These are phyloP conservation scores for Malassezia pachydermatis DNA, from an alignment of 1,284 basidiomycete genomes.

Conservation along the genomic window DNA sequence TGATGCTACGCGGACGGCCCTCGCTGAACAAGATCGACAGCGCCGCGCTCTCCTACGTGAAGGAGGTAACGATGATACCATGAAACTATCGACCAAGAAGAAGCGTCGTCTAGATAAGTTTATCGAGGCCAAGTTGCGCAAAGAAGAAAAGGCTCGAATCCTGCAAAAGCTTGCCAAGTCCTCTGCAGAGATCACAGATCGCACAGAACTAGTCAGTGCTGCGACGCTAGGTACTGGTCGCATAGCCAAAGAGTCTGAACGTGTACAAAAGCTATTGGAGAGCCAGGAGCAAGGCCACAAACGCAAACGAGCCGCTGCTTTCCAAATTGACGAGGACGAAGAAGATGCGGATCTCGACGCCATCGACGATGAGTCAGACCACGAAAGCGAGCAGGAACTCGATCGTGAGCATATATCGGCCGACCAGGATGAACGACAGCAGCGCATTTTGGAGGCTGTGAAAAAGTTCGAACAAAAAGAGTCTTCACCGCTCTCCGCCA, in stretches of 20 bases:
- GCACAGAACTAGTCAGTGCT: slow-evolving; percentile 36
- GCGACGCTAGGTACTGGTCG: slow-evolving; percentile 42
- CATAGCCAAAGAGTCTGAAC: slow-evolving; percentile 28
- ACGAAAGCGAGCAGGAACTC: slow-evolving; percentile 22
- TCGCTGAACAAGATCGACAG: slow-evolving; percentile 24
- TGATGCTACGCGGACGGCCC: slow-evolving; percentile 19
- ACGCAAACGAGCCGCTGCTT: slow-evolving; percentile 22
- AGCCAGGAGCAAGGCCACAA: slow-evolving; percentile 13
- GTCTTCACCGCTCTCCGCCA: background rate
- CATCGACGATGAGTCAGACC: slow-evolving; percentile 19
- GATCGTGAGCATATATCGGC: slow-evolving; percentile 3
- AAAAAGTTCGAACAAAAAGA: slow-evolving; percentile 4
- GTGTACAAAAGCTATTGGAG: slow-evolving; percentile 23
- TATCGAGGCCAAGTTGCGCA: slow-evolving; percentile 45
- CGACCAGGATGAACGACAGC: slow-evolving; percentile 4
- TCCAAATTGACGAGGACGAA: slow-evolving; percentile 34
- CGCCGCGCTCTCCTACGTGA: slow-evolving; percentile 24
- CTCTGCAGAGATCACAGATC: slow-evolving; percentile 32
- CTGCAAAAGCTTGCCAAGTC: slow-evolving; percentile 39
- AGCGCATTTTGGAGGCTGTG: slow-evolving; percentile 10
- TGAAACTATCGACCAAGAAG: slow-evolving; percentile 45
- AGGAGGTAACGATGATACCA: slow-evolving; percentile 26
- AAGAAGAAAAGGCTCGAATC: slow-evolving; percentile 41
- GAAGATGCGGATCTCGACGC: slow-evolving; percentile 22
- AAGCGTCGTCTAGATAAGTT: slow-evolving; percentile 47